Evolutionary conservation across 2,329 filamentous ascomycete genomes (phyloP).

Genomic region (Scytalidium sp.): DNA sequence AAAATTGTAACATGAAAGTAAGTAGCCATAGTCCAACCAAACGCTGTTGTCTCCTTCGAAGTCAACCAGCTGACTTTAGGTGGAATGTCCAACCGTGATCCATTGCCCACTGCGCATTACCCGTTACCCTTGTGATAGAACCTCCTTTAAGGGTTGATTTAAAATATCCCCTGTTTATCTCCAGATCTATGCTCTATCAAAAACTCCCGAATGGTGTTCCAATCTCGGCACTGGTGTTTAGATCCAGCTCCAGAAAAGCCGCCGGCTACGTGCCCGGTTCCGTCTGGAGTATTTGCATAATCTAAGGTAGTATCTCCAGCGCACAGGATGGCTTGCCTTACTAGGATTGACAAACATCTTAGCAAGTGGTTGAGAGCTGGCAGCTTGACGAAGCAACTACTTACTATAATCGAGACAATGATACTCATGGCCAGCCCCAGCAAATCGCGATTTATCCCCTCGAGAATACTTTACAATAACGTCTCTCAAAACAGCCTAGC

Average conservation of each 20-base stretch:
- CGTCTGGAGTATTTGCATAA: constrained; percentile 21
- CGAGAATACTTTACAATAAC: constrained; percentile 27
- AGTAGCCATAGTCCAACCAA: background rate
- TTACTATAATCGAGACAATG: constrained; percentile 28
- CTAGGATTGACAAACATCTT: constrained; percentile 4
- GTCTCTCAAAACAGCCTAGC: constrained; percentile 21
- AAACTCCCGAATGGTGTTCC: constrained; percentile 21
- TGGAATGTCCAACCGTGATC: too few relatives aligned
- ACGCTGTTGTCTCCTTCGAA: too few relatives aligned
- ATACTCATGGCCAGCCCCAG: constrained; percentile 26
- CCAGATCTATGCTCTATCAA: constrained; percentile 20
- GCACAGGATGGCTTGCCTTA: constrained; percentile 25
- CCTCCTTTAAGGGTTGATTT: constrained; percentile 1
- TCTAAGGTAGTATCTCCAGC: constrained; percentile 28
- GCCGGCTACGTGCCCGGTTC: constrained; percentile 11
- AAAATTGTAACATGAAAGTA: constrained; percentile 23
- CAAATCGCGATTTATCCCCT: constrained; percentile 22
- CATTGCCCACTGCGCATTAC: too few relatives aligned
- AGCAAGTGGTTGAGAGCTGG: background rate
- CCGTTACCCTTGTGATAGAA: too few relatives aligned
- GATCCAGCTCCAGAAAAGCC: constrained; percentile 24
- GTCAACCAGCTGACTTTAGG: too few relatives aligned
- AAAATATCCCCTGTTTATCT: constrained; percentile 22
- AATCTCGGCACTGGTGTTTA: constrained; percentile 26
- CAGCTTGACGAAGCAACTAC: constrained; percentile 1